Base-by-base conservation (phyloP, 2,329 filamentous ascomycete species). In the Lecanoromycetidae sp. region DNA sequence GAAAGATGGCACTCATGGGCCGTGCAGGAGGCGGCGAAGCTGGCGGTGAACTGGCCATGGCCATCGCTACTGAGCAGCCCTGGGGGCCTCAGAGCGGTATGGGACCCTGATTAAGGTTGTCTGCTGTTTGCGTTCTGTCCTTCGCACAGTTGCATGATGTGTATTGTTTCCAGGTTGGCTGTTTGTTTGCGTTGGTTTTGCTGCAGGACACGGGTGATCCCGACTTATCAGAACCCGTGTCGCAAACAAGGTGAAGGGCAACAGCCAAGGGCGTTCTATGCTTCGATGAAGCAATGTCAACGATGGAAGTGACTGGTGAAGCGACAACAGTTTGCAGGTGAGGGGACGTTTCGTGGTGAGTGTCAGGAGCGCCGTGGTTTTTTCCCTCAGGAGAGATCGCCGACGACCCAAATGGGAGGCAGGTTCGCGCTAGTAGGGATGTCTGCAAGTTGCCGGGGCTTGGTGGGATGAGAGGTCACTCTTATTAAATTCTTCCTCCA, bases 1-100 rank as follows among this genome's bases (percentile, higher is more conserved):
- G 80, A 59, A 87, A 77, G 71, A 93, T 80, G 62, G 79, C 81
- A 70, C 85, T 93, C 72, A 86, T 72, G 45, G 87, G 87, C 64
- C 87, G 77, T 46, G 58, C 56, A 51, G 60, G 71, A 66, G 61
- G 72, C 37, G 74, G 82, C 61, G 82, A 87, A 52, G 69, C 72
- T 62, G 82, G 82, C 65, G 80, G 82, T 64, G 82, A 84, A 63
- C 71, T 72, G 59, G 79, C 76, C 80, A 84, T 72, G 59, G 79
- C 76, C 80, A 84, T 84, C 20, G 27, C 26, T 42, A 10, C 17
- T 36, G 38, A 23, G 26, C 34, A 39, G n/a, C 20, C 25, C 15
- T 34, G 38, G 20, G 30, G 34, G 39, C 39, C 35, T 43, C 37
- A 41, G 42, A 36, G 35, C 23, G 45, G 37, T 37, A 47, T 33